Base-by-base conservation (phyloP, 1,139 yeast genomes). In the Zygoascus hellenicus region DNA sequence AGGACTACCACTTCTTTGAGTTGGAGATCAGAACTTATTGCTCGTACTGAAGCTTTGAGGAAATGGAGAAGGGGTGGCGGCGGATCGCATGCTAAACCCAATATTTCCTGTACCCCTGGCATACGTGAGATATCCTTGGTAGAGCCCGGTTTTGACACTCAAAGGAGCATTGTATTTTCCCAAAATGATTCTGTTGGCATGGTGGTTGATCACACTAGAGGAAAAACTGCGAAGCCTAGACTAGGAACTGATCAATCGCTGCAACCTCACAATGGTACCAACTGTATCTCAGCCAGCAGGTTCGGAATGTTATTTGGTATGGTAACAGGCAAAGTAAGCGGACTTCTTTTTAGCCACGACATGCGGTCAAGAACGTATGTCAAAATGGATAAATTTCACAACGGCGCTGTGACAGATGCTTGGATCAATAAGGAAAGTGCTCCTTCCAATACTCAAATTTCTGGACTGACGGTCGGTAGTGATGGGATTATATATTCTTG, bases 251-350 rank as follows among this genome's bases (percentile, higher is more conserved):
- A 56, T 31, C 56, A 54, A 33, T 43, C 48, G n/a, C 49, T 57
- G 11, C 55, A 54, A 38, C 49, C 52, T 17, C 48, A 51, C 13
- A 44, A 52, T 1, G 57, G 58, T 14, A 52, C 57, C 7, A 38
- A 38, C 9, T 42, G 56, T 22, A 52, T 59, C 5, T 64, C 60
- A 38, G 63, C 65, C 5, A 61, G 66, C 9, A 56, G 64, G 39
- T 65, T 61, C 45, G 69, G 68, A 1, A 45, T 65, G 45, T 50
- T 59, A 10, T 63, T 54, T 47, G 68, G 68, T 6, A 54, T 60
- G 47, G 39, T 42, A 11, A 53, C 55, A 36, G 69, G 69, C 5
- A 39, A 43, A 13, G 64, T 65, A 2, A 43, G 55, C 6, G 58
- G 58, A 1, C 48, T 57, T 10, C 44, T 57, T 35, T 56, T 63